Evolutionary conservation across 148 eudicot genomes (phyloP).

Genomic region (Chenopodium berlandieri): DNA sequence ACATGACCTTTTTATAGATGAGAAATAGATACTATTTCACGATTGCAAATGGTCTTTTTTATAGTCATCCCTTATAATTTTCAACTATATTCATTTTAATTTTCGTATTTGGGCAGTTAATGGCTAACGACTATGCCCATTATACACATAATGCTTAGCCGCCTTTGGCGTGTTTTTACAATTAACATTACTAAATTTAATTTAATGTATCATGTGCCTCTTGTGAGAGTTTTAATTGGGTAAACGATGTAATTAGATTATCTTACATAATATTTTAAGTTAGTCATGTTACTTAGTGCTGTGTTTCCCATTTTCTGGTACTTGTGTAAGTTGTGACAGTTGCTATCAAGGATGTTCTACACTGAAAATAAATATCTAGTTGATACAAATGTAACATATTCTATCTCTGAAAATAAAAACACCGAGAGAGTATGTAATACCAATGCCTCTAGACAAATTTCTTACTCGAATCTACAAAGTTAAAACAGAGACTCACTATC

Average conservation of each 20-base stretch:
- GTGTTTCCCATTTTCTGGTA: background rate
- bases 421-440: too few relatives aligned
- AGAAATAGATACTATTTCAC: background rate
- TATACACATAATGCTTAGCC: slow-evolving; percentile 21
- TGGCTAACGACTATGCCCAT: slow-evolving; percentile 28
- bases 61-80: background rate
- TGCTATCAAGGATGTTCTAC: background rate
- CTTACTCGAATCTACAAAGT: too few relatives aligned
- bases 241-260: background rate
- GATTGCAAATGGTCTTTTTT: background rate
- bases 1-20: slow-evolving; percentile 10
- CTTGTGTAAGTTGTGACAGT: background rate
- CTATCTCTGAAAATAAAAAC: too few relatives aligned
- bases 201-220: background rate
- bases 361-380: background rate
- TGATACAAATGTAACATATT: background rate
- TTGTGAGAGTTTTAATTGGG: background rate
- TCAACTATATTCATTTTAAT: background rate
- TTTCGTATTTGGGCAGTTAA: background rate
- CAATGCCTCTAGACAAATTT: too few relatives aligned
- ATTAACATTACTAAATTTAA: background rate
- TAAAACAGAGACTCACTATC: too few relatives aligned
- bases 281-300: background rate
- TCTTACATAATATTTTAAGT: background rate
- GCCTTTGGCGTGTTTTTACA: slow-evolving; percentile 20